Evolutionary conservation across 2,329 filamentous ascomycete species (phyloP).

Genomic region (Pestalotiopsis fici): DNA sequence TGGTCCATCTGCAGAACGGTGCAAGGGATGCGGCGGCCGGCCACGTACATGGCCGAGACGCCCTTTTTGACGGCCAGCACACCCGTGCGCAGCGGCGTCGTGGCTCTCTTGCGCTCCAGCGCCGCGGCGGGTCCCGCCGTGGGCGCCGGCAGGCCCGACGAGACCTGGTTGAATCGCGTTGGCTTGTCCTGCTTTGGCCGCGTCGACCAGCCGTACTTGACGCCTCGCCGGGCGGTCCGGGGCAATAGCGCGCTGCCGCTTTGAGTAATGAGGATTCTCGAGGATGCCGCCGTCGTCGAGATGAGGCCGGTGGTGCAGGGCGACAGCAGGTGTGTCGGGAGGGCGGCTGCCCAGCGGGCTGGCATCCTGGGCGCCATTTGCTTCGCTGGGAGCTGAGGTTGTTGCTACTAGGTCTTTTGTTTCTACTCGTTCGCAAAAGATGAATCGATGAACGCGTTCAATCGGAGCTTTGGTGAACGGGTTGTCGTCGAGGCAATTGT

Average conservation of each 20-base stretch:
- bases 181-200: conserved; percentile 52
- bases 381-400: neutral
- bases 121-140: conserved; percentile 62
- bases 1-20: conserved; percentile 93
- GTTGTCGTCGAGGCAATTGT: neutral
- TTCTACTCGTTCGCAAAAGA: neutral
- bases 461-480: neutral
- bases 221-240: conserved; percentile 46
- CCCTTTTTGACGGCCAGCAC: conserved; percentile 89
- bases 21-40: conserved; percentile 77
- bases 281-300: conserved; percentile 12
- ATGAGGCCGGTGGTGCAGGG: conserved; percentile 23
- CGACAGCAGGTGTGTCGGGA: conserved; percentile 22
- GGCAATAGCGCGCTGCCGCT: conserved; percentile 41
- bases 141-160: conserved; percentile 55
- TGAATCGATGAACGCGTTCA: no score
- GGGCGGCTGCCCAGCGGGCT: conserved; percentile 44
- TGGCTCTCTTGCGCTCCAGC: conserved; percentile 57
- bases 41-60: conserved; percentile 90
- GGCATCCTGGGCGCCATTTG: conserved; percentile 47
- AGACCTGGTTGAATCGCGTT: conserved; percentile 60
- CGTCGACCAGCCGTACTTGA: conserved; percentile 64
- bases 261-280: conserved; percentile 30
- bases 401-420: neutral
- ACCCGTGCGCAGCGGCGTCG: conserved; percentile 71